Conservation (phyloP, 495 filamentous ascomycete species). For the Daldinia caldariorum region DNA sequence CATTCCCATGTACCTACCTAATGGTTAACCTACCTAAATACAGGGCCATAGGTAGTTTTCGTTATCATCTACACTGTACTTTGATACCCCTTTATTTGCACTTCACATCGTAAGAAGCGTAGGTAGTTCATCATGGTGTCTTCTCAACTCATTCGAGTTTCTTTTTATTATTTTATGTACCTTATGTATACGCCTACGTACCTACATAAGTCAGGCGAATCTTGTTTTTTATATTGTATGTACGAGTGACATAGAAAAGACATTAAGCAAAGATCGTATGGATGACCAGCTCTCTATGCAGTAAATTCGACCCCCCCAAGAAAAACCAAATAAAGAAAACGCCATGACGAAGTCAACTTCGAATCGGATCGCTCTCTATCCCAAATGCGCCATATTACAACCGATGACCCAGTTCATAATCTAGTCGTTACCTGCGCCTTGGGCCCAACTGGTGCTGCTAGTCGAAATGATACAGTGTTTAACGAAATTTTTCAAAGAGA, state of each 20-base stretch:
- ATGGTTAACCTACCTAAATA: too few species aligned
- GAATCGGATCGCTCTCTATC: constrained; percentile 26
- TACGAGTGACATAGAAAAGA: constrained; percentile 41
- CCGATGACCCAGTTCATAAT: constrained; percentile 41
- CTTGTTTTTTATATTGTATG: constrained; percentile 14
- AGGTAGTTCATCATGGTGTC: neutral
- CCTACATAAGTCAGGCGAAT: constrained; percentile 15
- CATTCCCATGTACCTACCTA: too few species aligned
- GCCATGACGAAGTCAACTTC: constrained; percentile 25
- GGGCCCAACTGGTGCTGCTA: constrained; percentile 25
- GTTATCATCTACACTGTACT: neutral
- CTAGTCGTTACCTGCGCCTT: constrained; percentile 38
- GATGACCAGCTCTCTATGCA: constrained; percentile 40
- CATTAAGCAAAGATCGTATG: constrained; percentile 43
- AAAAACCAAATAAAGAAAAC: constrained; percentile 23
- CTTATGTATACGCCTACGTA: constrained; percentile 23
- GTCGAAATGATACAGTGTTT: constrained; percentile 36
- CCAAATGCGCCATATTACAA: constrained; percentile 36
- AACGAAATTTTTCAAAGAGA: constrained; percentile 41
- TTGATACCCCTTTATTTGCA: constrained; percentile 1
- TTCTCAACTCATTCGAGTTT: constrained; percentile 23
- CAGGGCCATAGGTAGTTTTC: neutral
- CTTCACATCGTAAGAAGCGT: neutral
- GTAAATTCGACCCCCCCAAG: constrained; percentile 15
- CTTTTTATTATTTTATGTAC: constrained; percentile 34